These are phyloP conservation scores for Penicillium roqueforti DNA, from an alignment of 495 filamentous ascomycete genomes.

Conservation along the genomic window DNA sequence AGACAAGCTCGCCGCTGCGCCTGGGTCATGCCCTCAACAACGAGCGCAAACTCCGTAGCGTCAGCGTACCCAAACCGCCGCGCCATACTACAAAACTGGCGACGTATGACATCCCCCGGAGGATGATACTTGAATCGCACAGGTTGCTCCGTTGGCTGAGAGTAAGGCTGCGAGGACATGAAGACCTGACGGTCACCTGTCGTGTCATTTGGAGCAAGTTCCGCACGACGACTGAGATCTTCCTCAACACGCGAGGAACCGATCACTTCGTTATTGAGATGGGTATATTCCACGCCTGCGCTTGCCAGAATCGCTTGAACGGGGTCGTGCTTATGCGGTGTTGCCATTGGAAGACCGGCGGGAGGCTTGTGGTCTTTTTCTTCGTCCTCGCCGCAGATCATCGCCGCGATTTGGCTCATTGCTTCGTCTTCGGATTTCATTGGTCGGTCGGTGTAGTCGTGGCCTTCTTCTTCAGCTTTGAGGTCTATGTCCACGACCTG, in stretches of 20 bases:
- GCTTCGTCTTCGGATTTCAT: constrained; percentile 48
- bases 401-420: constrained; percentile 71
- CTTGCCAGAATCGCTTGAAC: constrained; percentile 84
- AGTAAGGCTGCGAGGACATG: constrained; percentile 28
- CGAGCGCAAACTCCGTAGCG: constrained; percentile 83
- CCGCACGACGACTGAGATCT: constrained; percentile 68
- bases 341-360: constrained; percentile 3
- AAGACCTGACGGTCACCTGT: constrained; percentile 50
- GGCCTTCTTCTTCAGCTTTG: constrained; percentile 53
- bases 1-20: constrained; percentile 74
- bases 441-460: constrained; percentile 8
- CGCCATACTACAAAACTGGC: constrained; percentile 93
- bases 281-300: constrained; percentile 91
- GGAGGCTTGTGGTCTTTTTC: constrained; percentile 27
- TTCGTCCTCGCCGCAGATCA: constrained; percentile 55
- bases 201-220: constrained; percentile 52
- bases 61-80: constrained; percentile 68
- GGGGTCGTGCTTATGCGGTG: constrained; percentile 58
- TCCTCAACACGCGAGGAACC: constrained; percentile 84
- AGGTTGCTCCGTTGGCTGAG: constrained; percentile 7
- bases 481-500: constrained; percentile 70
- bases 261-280: constrained; percentile 94
- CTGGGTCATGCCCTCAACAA: constrained; percentile 92
- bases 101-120: constrained; percentile 63
- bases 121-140: constrained; percentile 71